A percentile compares a stretch with the other conserved stretches of the same genome.
Evolutionary conservation across 768 basidiomycete genomes (phyloP).

Genomic region (Psilocybe cubensis): DNA sequence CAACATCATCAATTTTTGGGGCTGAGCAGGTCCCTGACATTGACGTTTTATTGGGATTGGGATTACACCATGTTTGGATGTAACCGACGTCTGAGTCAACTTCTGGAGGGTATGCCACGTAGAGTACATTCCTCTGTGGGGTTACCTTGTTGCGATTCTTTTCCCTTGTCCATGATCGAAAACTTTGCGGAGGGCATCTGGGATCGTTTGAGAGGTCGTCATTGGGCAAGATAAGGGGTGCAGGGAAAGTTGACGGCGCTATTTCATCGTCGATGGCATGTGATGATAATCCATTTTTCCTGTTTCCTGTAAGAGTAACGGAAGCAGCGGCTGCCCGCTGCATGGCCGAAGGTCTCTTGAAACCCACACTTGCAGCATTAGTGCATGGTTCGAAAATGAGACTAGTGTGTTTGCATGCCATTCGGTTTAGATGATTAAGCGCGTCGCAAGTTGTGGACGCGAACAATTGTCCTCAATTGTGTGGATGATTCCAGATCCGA

Average conservation of each 20-base stretch:
- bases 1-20: conserved; percentile 25
- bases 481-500: too few relatives aligned
- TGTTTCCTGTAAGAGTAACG: too few relatives aligned
- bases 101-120: conserved; percentile 34
- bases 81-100: conserved; percentile 24
- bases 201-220: conserved; percentile 39
- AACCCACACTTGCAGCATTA: too few relatives aligned
- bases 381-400: too few relatives aligned
- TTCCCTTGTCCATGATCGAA: conserved; percentile 30
- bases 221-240: conserved; percentile 34
- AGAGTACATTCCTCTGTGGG: conserved; percentile 27
- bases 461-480: too few relatives aligned
- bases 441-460: too few relatives aligned
- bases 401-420: too few relatives aligned
- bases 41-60: conserved; percentile 1
- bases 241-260: conserved; percentile 30
- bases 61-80: conserved; percentile 27
- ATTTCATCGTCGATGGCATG: too few relatives aligned
- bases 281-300: too few relatives aligned
- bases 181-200: conserved; percentile 34
- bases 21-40: background rate
- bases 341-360: too few relatives aligned
- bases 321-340: too few relatives aligned
- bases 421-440: too few relatives aligned
- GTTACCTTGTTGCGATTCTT: conserved; percentile 36